phyloP scores from a whole-genome alignment of 768 basidiomycete genomes.

The Lanmaoa pseudosensibilis region DNA sequence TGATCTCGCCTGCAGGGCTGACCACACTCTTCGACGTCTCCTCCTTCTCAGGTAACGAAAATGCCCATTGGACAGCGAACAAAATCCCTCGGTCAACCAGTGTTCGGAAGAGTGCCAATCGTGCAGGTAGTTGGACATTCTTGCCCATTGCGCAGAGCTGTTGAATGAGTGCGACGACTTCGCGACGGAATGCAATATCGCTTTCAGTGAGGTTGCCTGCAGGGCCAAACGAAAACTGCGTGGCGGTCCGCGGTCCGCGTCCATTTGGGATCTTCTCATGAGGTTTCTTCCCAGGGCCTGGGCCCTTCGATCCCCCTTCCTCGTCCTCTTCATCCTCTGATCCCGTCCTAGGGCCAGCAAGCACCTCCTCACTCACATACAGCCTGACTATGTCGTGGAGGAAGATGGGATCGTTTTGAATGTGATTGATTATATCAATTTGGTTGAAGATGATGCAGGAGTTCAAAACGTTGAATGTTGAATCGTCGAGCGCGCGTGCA shows the following conservation, averaged over 20 bases:
- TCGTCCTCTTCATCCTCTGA: constrained; percentile 32
- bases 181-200: constrained; percentile 59
- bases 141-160: constrained; percentile 96
- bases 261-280: constrained; percentile 39
- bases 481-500: constrained; percentile 91
- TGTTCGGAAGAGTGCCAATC: constrained; percentile 81
- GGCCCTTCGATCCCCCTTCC: constrained; percentile 27
- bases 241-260: constrained; percentile 22
- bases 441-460: constrained; percentile 99
- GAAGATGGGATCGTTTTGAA: constrained; percentile 76
- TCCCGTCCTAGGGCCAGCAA: constrained; percentile 40
- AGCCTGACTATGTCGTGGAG: constrained; percentile 74
- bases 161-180: constrained; percentile 85
- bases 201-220: constrained; percentile 54
- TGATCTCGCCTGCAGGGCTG: constrained; percentile 81
- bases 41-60: constrained; percentile 65
- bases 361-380: constrained; percentile 72
- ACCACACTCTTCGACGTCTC: constrained; percentile 56
- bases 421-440: constrained; percentile 92
- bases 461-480: constrained; percentile 95
- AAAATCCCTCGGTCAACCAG: constrained; percentile 88
- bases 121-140: constrained; percentile 87
- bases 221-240: constrained; percentile 54
- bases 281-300: constrained; percentile 39
- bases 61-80: constrained; percentile 91